phyloP scores from a whole-genome alignment of 192 early-diverging fungal genomes.

The Obelidium mucronatum region DNA sequence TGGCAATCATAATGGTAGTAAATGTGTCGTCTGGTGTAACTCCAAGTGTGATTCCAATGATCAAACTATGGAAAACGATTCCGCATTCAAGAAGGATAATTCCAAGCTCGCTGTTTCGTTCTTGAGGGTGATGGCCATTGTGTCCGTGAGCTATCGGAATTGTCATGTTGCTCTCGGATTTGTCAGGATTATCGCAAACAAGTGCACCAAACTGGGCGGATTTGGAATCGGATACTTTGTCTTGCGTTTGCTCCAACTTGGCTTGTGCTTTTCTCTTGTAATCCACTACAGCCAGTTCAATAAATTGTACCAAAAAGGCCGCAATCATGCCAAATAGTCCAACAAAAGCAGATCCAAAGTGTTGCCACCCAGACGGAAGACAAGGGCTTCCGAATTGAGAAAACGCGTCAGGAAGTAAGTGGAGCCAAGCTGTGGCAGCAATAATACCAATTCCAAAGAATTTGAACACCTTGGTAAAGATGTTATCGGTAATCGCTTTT shows the following conservation, averaged over 20 bases:
- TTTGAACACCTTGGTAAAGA: conserved; percentile 44
- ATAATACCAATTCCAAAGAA: conserved; percentile 61
- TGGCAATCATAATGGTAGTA: conserved; percentile 47
- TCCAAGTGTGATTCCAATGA: no score
- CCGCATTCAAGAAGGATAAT: conserved; percentile 52
- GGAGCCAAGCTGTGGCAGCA: conserved; percentile 52
- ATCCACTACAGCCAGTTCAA: no score
- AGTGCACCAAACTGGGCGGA: neutral
- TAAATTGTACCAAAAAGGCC: conserved; percentile 45
- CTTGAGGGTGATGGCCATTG: neutral
- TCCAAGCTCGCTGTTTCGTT: conserved; percentile 30
- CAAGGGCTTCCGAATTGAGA: conserved; percentile 25
- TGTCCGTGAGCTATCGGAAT: no score
- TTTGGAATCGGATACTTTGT: no score
- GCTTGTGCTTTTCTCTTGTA: conserved; percentile 12
- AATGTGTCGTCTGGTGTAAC: conserved; percentile 35
- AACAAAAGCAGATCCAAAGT: conserved; percentile 29
- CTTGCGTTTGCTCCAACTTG: no score
- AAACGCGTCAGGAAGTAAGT: conserved; percentile 49
- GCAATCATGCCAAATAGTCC: conserved; percentile 47
- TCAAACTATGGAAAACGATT: conserved; percentile 52
- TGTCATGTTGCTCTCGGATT: no score
- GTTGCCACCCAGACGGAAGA: conserved; percentile 8
- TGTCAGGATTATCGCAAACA: neutral
- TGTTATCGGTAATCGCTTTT: neutral